phyloP scores from a whole-genome alignment of 192 early-diverging fungal species.

The Coemansia sp. region DNA sequence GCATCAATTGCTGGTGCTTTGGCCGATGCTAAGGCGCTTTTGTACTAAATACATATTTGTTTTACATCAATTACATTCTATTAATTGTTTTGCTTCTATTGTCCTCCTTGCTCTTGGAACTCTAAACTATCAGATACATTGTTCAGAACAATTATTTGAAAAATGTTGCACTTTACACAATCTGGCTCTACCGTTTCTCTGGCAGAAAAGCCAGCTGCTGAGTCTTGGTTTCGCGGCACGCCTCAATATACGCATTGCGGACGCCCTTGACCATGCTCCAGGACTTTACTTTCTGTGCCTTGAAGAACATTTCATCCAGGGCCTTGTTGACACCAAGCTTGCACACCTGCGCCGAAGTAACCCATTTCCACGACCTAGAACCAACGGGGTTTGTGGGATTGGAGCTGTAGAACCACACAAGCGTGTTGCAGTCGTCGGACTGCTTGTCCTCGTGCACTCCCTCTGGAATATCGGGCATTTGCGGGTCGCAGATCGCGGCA shows the following conservation, averaged over 20 bases:
- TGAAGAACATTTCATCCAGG: conserved; percentile 19
- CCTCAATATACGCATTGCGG: conserved; percentile 32
- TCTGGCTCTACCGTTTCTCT: background rate
- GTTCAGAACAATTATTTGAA: no score
- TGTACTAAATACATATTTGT: background rate
- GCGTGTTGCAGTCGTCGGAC: conserved; percentile 4
- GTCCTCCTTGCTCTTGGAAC: no score
- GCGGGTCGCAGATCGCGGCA: conserved; percentile 25
- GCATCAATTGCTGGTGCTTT: background rate
- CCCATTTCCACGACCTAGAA: conserved; percentile 29
- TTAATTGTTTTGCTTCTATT: background rate
- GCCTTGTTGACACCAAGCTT: conserved; percentile 22
- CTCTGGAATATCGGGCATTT: conserved; percentile 18
- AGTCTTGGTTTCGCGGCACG: conserved; percentile 14
- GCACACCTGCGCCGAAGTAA: conserved; percentile 18
- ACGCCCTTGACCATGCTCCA: conserved; percentile 24
- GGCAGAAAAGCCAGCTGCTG: background rate
- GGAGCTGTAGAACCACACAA: conserved; percentile 40
- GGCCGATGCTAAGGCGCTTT: background rate
- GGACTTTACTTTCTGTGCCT: conserved; percentile 15
- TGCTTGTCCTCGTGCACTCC: conserved; percentile 8
- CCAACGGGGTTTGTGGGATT: conserved; percentile 4
- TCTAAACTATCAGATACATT: no score
- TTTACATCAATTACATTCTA: background rate
- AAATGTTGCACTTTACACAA: no score